Percentiles rank a stretch among this genome's conserved stretches.
These are phyloP conservation scores for Cladosporium halotolerans DNA, from an alignment of 2,329 filamentous ascomycete genomes.

Conservation along the genomic window DNA sequence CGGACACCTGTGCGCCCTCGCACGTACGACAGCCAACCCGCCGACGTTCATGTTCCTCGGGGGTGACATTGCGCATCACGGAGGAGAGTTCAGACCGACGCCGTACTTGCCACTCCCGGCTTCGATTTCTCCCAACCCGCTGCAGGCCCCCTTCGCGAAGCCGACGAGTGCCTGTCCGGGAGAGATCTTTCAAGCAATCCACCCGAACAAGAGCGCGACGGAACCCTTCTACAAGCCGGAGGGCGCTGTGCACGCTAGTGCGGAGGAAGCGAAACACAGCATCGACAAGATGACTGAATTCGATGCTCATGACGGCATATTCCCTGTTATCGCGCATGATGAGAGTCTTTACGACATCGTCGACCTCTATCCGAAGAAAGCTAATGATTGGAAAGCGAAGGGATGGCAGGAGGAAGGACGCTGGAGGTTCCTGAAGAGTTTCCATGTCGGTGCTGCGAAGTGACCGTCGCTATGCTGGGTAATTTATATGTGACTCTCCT, in stretches of 20 bases:
- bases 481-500: no score
- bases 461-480: no score
- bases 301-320: constrained; percentile 40
- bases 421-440: constrained; percentile 49
- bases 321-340: constrained; percentile 47
- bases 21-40: constrained; percentile 32
- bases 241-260: constrained; percentile 22
- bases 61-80: constrained; percentile 43
- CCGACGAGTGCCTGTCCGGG: constrained; percentile 33
- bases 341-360: constrained; percentile 36
- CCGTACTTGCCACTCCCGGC: constrained; percentile 35
- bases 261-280: constrained; percentile 32
- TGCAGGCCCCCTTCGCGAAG: constrained; percentile 18
- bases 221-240: constrained; percentile 26
- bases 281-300: constrained; percentile 42
- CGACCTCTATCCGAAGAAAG: constrained; percentile 46
- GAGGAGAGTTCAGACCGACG: constrained; percentile 41
- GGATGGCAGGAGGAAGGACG: constrained; percentile 40
- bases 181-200: constrained; percentile 33
- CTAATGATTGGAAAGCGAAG: constrained; percentile 43
- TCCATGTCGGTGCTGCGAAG: constrained; percentile 18
- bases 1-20: constrained; percentile 45
- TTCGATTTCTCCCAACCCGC: constrained; percentile 35
- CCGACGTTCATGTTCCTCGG: constrained; percentile 45
- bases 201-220: constrained; percentile 23